Base-by-base conservation (phyloP, 805 yeast species). In the Vanderwaltozyma verrucispora region DNA sequence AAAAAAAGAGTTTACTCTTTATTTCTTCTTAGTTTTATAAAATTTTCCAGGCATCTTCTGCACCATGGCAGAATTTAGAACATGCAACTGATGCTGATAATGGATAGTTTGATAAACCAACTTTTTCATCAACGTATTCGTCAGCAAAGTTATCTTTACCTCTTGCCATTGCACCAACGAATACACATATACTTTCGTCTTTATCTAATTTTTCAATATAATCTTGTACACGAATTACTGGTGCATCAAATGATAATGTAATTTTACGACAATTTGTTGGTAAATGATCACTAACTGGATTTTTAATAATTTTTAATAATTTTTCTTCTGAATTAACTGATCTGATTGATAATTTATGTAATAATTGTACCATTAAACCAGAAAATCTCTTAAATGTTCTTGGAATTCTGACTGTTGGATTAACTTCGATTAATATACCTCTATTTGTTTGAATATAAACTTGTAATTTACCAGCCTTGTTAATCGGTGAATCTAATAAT, bases 151-250 rank as follows among this genome's bases (percentile, higher is more conserved):
- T 87, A 63, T 92, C 98, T 59, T 81, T 82, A 55, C 98, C 98
- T 62, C 96, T 79, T 16, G 98, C 98, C 96, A 92, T 92, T 33
- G 98, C 95, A 57, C 98, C 98, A 33, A 92, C 96, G 62, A 92
- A 92, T 20, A 92, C 96, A 71, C 98, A 92, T 50, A 92, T 79
- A 56, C 95, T 83, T 66, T 92, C 96, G 55, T 85, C 94, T 2
- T 76, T 78, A 50, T 77, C 95, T 50, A 92, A 67, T 41, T 80
- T 80, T 29, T 52, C 47, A 28, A 88, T 88, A 58, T 85, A 88
- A 54, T 88, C 95, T 62, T 86, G 94, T 4, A 86, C 95, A 49
- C 87, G 73, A 47, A 75, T 74, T 35, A 89, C 85, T 44, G 82
- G 80, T 13, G 97, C 94, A 57, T 92, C 97, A 49, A 85, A 86